A percentile compares a stretch with the other conserved stretches of the same genome.
Conservation (phyloP, 2,329 filamentous ascomycete genomes). For the Aspergillus oerlinghausenensis region DNA sequence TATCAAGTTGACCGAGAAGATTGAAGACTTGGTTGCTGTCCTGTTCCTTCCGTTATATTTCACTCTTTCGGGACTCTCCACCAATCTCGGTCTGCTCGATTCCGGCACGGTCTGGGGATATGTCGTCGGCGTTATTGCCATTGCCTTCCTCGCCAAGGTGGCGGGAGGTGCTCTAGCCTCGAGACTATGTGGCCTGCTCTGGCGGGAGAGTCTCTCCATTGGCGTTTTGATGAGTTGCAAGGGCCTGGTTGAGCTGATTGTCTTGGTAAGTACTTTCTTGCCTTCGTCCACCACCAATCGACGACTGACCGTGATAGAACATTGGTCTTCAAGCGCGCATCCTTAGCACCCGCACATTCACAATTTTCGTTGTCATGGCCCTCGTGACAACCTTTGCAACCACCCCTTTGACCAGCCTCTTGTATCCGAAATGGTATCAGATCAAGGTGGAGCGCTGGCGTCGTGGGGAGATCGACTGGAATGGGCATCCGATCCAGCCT, state of each 20-base stretch:
- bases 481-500: conserved; percentile 51
- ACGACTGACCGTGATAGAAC: conserved; percentile 45
- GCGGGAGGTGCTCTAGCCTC: conserved; percentile 77
- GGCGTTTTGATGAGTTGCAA: conserved; percentile 95
- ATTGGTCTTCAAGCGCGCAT: conserved; percentile 82
- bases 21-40: conserved; percentile 82
- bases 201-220: conserved; percentile 85
- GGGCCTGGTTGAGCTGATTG: conserved; percentile 88
- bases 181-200: conserved; percentile 69
- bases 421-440: conserved; percentile 77
- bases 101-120: conserved; percentile 84
- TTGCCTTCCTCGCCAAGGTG: conserved; percentile 83
- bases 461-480: conserved; percentile 87
- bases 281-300: too few relatives aligned
- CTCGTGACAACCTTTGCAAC: conserved; percentile 80
- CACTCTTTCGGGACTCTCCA: conserved; percentile 83
- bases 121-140: conserved; percentile 72
- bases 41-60: conserved; percentile 90
- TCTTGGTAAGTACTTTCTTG: conserved; percentile 59
- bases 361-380: conserved; percentile 93
- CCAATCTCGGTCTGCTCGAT: conserved; percentile 78
- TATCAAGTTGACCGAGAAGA: conserved; percentile 87
- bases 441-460: conserved; percentile 70
- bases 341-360: conserved; percentile 75
- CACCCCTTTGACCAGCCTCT: conserved; percentile 65